Conservation (phyloP, 306 rosid genomes). For the Inga oerstediana region DNA sequence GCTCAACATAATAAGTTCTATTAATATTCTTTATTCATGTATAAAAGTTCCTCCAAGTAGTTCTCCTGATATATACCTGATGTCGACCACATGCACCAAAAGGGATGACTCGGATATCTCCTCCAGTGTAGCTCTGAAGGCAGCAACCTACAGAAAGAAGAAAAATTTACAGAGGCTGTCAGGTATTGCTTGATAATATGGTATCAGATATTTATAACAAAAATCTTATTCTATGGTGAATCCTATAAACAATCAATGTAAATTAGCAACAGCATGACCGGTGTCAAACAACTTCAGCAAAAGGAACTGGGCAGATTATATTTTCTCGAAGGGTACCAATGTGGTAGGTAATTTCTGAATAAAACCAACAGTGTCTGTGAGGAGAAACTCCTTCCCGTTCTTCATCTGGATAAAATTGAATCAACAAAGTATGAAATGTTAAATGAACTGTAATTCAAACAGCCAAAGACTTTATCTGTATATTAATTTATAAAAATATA, state of each 20-base stretch:
- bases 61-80: conserved; percentile 61
- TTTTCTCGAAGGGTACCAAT: conserved; percentile 48
- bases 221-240: conserved; percentile 25
- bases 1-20: conserved; percentile 12
- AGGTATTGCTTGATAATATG: conserved; percentile 16
- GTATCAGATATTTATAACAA: conserved; percentile 6
- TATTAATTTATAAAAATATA: background rate
- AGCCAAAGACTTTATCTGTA: conserved; percentile 8
- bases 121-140: conserved; percentile 96
- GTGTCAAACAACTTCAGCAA: conserved; percentile 24
- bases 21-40: conserved; percentile 4
- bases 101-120: conserved; percentile 91
- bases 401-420: conserved; percentile 64
- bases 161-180: background rate
- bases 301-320: conserved; percentile 12
- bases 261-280: conserved; percentile 1
- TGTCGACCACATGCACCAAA: conserved; percentile 90
- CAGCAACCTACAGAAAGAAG: conserved; percentile 75
- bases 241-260: background rate
- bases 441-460: conserved; percentile 27
- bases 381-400: conserved; percentile 94
- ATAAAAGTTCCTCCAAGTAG: conserved; percentile 26
- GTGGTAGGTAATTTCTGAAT: conserved; percentile 96
- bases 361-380: conserved; percentile 96
- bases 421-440: conserved; percentile 31